Base-by-base conservation (phyloP, 352 stramenopile species). In the Phytophthora fragariae region DNA sequence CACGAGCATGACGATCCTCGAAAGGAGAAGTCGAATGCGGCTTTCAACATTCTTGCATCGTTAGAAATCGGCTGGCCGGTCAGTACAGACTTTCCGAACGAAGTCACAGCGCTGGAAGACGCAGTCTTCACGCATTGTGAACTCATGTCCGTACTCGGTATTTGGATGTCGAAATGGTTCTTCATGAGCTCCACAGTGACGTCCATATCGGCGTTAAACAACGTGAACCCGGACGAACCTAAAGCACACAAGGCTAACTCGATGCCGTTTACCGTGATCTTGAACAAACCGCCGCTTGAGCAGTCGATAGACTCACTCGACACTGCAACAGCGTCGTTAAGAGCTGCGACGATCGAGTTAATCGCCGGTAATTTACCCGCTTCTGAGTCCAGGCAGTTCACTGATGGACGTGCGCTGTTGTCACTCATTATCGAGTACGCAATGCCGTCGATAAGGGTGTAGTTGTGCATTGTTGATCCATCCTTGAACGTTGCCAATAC, bases 161-260 rank as follows among this genome's bases (percentile, higher is more conserved):
- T 37, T 59, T 19, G 17, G 39, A 79, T 73, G 11, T 58, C 37
- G 6, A 79, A 24, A 21, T 44, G 62, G 29, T 29, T 73, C 5
- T 66, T 33, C 5, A 73, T 47, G 47, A 67, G 61, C 15, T 76
- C 27, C 2, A 79, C 68, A 14, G 12, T 58, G 35, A 76, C 53
- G 54, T 76, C 72, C 62, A 76, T 70, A 12, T 76, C 46, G 27
- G 27, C 65, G 24, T 68, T 33, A 8, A 54, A 29, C 37, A 79
- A 58, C 19, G 41, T 70, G 24, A 79, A 73, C 0, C 68, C 72
- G 4, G 57, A 60, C 19, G 68, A 64, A 7, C 62, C 57, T 19
- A 50, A 62, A n/a, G 56, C 58, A 7, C 65, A 72, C 19, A 72
- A 15, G 3, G 49, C 35, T 10, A 66, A 67, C 29, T 68, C 50